Evolutionary conservation across 768 basidiomycete genomes (phyloP), one percentile per base, ranked within the genome.

Genomic region (Cystofilobasidium macerans): DNA sequence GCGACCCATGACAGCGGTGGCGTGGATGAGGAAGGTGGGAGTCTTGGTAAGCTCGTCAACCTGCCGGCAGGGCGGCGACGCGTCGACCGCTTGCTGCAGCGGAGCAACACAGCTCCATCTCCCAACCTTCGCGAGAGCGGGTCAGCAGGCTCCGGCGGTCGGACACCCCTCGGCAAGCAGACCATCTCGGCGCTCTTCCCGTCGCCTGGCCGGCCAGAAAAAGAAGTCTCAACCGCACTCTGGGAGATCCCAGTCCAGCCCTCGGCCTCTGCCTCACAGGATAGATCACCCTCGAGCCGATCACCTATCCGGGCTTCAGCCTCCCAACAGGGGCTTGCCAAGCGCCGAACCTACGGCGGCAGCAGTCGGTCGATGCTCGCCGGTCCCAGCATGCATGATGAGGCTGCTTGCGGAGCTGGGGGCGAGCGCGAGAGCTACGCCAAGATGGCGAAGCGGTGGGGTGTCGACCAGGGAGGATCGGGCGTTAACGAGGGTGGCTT

Each of bases 261-360:
- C 8, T 28, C 26, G 1, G 28, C 45, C n/a, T 24, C 45, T n/a
- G 2, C 4, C 45, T 16, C 45, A 1, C 48, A 16, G 12, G n/a
- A 22, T 26, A 24, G 16, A 22, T 51, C 48, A 24, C 48, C 36
- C n/a, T n/a, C n/a, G n/a, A 9, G 35, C 62, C 16, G 28, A 26
- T 20, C 16, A 42, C 4, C 45, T n/a, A 2, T n/a, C 22, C 22
- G 22, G 22, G 20, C 9, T 47, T n/a, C 45, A 7, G 3, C 18
- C 45, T 48, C 51, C 28, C 5, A 54, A 16, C 30, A 2, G 30
- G 14, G 32, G 28, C 51, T 30, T 6, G 24, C 63, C 30, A 43
- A 32, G 45, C 62, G 57, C 48, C 42, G 62, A n/a, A 68, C 67
- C 22, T 68, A 68, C 56, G 67, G 67, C 4, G 67, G 67, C 28